Conservation (phyloP, 139 green algal species). For the Auxenochlorella protothecoides region DNA sequence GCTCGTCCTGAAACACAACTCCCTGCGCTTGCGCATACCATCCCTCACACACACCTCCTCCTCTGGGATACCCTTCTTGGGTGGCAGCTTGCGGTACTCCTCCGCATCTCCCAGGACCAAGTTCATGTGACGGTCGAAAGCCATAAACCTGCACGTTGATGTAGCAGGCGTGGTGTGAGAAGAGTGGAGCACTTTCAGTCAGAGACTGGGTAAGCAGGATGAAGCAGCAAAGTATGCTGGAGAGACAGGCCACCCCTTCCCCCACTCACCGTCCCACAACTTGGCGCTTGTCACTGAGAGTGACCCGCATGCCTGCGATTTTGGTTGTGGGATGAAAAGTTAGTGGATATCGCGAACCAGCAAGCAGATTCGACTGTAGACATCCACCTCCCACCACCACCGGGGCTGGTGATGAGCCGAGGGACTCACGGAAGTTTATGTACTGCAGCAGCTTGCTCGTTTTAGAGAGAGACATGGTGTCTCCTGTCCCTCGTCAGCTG, state of each 20-base stretch:
- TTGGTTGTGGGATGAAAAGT: too few species aligned
- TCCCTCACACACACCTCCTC: slow-evolving; percentile 49
- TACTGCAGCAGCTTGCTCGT: slow-evolving; percentile 94
- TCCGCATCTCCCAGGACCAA: slow-evolving; percentile 93
- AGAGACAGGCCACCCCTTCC: too few species aligned
- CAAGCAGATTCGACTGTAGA: too few species aligned
- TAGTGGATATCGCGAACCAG: too few species aligned
- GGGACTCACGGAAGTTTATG: slow-evolving; percentile 88
- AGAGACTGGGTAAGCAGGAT: too few species aligned
- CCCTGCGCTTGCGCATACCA: too few species aligned
- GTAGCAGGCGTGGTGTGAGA: too few species aligned
- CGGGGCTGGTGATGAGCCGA: background rate
- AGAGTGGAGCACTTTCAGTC: too few species aligned
- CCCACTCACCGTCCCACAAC: slow-evolving; percentile 76
- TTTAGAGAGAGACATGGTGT: slow-evolving; percentile 67
- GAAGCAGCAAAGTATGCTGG: too few species aligned
- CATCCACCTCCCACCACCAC: background rate
- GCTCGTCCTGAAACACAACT: too few species aligned
- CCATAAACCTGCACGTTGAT: slow-evolving; percentile 81
- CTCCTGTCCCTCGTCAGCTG: background rate
- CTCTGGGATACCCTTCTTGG: slow-evolving; percentile 80
- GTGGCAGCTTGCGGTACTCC: slow-evolving; percentile 87
- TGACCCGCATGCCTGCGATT: slow-evolving; percentile 76
- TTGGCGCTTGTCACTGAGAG: slow-evolving; percentile 72
- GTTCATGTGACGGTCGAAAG: slow-evolving; percentile 98